These are phyloP conservation scores for Cinchona pubescens DNA, from an alignment of 257 asterid species.

Conservation along the genomic window DNA sequence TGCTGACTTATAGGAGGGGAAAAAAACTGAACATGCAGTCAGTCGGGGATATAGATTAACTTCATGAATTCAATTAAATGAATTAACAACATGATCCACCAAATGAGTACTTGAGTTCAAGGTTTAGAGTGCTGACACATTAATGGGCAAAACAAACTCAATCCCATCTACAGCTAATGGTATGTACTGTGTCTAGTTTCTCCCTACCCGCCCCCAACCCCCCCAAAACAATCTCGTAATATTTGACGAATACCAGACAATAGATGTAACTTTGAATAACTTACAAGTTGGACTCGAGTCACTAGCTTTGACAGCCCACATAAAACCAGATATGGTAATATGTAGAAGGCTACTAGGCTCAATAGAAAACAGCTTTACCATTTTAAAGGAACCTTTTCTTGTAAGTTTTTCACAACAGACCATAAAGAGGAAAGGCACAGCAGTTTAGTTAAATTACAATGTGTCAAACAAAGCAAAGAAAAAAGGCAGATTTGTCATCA, in stretches of 20 bases:
- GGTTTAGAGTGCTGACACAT: neutral
- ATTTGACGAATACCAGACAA: too few species aligned
- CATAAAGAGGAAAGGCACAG: neutral
- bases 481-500: neutral
- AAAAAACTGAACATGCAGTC: neutral
- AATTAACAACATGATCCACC: neutral
- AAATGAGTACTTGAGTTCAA: neutral
- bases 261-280: too few species aligned
- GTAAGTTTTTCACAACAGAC: neutral
- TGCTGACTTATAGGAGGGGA: neutral
- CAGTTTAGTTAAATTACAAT: neutral
- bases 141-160: neutral
- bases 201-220: neutral
- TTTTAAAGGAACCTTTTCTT: neutral
- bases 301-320: too few species aligned
- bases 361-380: neutral
- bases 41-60: neutral
- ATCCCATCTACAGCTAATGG: neutral
- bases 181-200: neutral
- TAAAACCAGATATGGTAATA: too few species aligned
- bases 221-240: too few species aligned
- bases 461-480: neutral
- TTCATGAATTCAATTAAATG: neutral
- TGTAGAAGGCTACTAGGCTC: too few species aligned
- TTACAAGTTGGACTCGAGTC: too few species aligned